Base-by-base conservation (phyloP, 345 rosid genomes). In the Kernera saxatilis region DNA sequence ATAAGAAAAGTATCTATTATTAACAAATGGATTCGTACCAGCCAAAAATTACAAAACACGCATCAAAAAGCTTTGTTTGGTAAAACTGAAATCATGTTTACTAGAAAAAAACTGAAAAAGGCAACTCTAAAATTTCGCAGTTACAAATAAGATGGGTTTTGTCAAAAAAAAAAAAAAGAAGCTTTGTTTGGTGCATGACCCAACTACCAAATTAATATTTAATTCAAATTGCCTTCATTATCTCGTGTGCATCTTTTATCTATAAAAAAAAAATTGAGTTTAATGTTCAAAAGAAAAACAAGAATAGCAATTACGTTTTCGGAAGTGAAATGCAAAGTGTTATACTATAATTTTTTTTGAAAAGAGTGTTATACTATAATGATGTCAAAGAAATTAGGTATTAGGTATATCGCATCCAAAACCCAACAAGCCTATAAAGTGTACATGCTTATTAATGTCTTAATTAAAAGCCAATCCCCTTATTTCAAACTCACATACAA, bases 151-250 rank as follows among this genome's bases (percentile, higher is more conserved):
- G n/a, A 52, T n/a, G n/a, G n/a, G n/a, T n/a, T n/a, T n/a, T n/a
- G n/a, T n/a, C n/a, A n/a, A n/a, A n/a, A n/a, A n/a, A n/a, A n/a
- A n/a, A n/a, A n/a, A n/a, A n/a, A n/a, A n/a, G n/a, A n/a, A 67
- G 25, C 39, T 67, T 67, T 60, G 41, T 67, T 67, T 67, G 73
- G 78, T 67, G 73, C 49, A 60, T 51, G 73, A 74, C 32, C 48
- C 68, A 74, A 54, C 73, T 6, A 74, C 50, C 69, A 50, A 67
- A 58, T 18, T 51, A 29, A 30, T 3, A 57, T 57, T 21, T 15
- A 32, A 13, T 14, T 60, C 12, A 2, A 37, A 15, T 7, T 66
- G 27, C 23, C 54, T 39, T 64, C 21, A 30, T 55, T 26, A 35
- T 55, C 35, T 56, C 11, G 43, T 73, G 60, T 14, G 46, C 23